These are phyloP conservation scores for Gossypium davidsonii DNA, from an alignment of 441 rosid genomes.

Conservation along the genomic window DNA sequence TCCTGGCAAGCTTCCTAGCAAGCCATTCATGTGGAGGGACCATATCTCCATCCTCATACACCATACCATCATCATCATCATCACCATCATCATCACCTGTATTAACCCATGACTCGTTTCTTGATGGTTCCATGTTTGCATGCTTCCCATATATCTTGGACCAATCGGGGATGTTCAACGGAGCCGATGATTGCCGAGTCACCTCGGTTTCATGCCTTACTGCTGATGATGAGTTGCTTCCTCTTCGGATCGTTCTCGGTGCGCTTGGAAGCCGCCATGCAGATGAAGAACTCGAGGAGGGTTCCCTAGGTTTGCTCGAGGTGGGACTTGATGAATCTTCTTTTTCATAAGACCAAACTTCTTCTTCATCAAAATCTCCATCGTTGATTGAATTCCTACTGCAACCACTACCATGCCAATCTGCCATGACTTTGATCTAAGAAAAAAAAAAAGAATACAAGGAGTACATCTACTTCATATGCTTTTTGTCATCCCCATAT, in stretches of 20 bases:
- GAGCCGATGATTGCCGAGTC: slow-evolving; percentile 58
- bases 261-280: slow-evolving; percentile 32
- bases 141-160: slow-evolving; percentile 59
- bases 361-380: slow-evolving; percentile 76
- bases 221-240: neutral
- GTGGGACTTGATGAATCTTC: slow-evolving; percentile 45
- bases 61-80: neutral
- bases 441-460: slow-evolving; percentile 28
- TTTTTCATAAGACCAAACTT: slow-evolving; percentile 48
- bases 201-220: slow-evolving; percentile 25
- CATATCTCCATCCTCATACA: slow-evolving; percentile 21
- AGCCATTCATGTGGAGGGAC: slow-evolving; percentile 98
- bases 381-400: slow-evolving; percentile 26
- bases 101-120: slow-evolving; percentile 9
- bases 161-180: slow-evolving; percentile 77
- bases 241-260: slow-evolving; percentile 43
- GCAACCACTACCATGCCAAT: slow-evolving; percentile 28
- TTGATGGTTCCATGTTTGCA: slow-evolving; percentile 21
- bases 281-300: slow-evolving; percentile 29
- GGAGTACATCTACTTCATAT: slow-evolving; percentile 28
- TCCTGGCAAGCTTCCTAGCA: slow-evolving; percentile 74
- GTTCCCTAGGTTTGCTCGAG: slow-evolving; percentile 28
- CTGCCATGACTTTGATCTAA: slow-evolving; percentile 23
- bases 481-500: slow-evolving; percentile 15
- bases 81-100: slow-evolving; percentile 17